These are phyloP conservation scores for Pseudogymnoascus sp. DNA, from an alignment of 2,329 filamentous ascomycete genomes.

Conservation along the genomic window DNA sequence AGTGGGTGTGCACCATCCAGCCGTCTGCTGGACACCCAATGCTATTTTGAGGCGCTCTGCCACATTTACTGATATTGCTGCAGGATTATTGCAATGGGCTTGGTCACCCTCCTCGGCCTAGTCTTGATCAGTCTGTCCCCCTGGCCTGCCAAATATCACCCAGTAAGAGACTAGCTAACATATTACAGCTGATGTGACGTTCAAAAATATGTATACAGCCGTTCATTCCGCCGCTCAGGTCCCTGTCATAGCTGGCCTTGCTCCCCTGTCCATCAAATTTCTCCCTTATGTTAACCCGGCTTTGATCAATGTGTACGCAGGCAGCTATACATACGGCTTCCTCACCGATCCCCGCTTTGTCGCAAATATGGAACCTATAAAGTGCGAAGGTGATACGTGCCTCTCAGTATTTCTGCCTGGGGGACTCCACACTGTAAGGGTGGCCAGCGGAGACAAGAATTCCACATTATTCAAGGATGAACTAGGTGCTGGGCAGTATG, in stretches of 20 bases:
- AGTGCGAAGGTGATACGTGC: not conserved
- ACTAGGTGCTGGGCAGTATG: not conserved
- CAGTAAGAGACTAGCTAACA: not conserved
- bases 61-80: not conserved
- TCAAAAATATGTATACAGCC: constrained; percentile 1
- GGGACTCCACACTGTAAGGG: not conserved
- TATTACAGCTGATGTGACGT: constrained; percentile 4
- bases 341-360: constrained; percentile 1
- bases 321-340: not conserved
- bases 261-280: not conserved
- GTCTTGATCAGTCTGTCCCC: constrained; percentile 5
- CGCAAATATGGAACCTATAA: not conserved
- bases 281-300: not conserved
- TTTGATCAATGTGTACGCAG: not conserved
- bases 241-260: not conserved
- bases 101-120: not conserved
- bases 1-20: not conserved
- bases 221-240: not conserved
- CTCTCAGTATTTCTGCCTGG: not conserved
- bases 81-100: not conserved
- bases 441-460: not conserved
- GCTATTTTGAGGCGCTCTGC: not conserved
- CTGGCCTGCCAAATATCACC: not conserved
- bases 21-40: not conserved
- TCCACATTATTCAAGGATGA: not conserved